These are phyloP conservation scores for Heterobasidion parviporum DNA, from an alignment of 1,284 basidiomycete genomes.

Conservation along the genomic window DNA sequence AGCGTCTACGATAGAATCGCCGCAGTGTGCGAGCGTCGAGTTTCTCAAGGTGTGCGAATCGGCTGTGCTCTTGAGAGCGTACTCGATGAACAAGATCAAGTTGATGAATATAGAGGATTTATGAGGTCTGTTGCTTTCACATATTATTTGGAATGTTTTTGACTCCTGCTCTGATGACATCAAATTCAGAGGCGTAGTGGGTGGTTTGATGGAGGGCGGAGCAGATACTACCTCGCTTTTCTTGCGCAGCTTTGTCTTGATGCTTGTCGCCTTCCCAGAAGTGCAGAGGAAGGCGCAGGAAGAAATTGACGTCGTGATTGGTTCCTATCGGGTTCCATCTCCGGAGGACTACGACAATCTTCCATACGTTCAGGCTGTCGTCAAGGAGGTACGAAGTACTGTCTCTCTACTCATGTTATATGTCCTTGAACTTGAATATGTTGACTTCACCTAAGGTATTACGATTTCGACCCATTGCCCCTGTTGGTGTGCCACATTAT, in stretches of 20 bases:
- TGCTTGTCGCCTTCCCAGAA: conserved; percentile 23
- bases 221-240: conserved; percentile 21
- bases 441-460: not conserved
- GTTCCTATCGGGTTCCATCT: conserved; percentile 22
- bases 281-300: conserved; percentile 22
- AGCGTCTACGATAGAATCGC: conserved; percentile 17
- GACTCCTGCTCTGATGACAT: not conserved
- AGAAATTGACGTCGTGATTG: conserved; percentile 30
- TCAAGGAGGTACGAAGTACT: conserved; percentile 25
- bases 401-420: not conserved
- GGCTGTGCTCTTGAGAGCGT: too few species aligned
- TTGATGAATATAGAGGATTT: too few species aligned
- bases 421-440: not conserved
- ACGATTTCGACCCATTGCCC: not conserved
- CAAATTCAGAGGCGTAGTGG: not conserved
- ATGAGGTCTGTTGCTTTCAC: too few species aligned
- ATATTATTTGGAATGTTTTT: too few species aligned
- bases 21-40: conserved; percentile 1
- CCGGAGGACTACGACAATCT: conserved; percentile 23
- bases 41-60: not conserved
- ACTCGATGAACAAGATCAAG: too few species aligned
- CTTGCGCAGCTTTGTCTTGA: conserved; percentile 21
- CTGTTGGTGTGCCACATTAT: not conserved
- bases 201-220: conserved; percentile 16
- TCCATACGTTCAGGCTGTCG: conserved; percentile 26